A percentile compares a stretch with the other conserved stretches of the same genome.
Evolutionary conservation across 495 filamentous ascomycete species (phyloP).

Genomic region (Aspergillus incahuasiensis): DNA sequence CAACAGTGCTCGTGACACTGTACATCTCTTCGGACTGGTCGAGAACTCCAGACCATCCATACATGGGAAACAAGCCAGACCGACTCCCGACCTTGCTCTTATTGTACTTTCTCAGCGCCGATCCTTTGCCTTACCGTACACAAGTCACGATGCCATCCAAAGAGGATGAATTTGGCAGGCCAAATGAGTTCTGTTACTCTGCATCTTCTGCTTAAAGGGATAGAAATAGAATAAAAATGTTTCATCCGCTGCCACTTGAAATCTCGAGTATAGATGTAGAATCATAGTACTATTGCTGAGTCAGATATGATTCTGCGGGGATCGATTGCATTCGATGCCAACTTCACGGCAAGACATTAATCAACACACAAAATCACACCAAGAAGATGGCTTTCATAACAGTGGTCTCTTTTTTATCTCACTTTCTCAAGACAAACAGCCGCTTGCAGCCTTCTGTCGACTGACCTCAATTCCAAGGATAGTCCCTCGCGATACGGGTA

Average conservation of each 20-base stretch:
- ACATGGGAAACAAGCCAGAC: slow-evolving; percentile 4
- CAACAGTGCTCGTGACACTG: slow-evolving; percentile 4
- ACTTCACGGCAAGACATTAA: neutral
- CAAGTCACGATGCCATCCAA: slow-evolving; percentile 38
- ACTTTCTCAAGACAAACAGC: too few relatives aligned
- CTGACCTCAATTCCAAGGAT: neutral
- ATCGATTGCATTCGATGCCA: slow-evolving; percentile 34
- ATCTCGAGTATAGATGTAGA: neutral
- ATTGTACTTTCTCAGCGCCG: slow-evolving; percentile 10
- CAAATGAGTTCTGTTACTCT: slow-evolving; percentile 14
- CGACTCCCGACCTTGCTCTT: slow-evolving; percentile 1
- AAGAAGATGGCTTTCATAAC: neutral
- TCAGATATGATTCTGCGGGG: slow-evolving; percentile 32
- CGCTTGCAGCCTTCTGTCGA: neutral
- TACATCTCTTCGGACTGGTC: neutral
- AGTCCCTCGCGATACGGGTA: neutral
- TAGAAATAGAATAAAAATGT: slow-evolving; percentile 18
- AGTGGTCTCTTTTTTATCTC: too few relatives aligned
- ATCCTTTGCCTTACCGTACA: slow-evolving; percentile 11
- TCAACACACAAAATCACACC: neutral
- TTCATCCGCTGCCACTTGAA: neutral
- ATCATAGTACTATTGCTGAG: slow-evolving; percentile 19
- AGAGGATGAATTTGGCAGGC: slow-evolving; percentile 20
- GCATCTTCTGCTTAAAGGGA: slow-evolving; percentile 16
- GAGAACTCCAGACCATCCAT: neutral